phyloP scores from a whole-genome alignment of 148 eudicot genomes.

The Rhododendron williamsianum region DNA sequence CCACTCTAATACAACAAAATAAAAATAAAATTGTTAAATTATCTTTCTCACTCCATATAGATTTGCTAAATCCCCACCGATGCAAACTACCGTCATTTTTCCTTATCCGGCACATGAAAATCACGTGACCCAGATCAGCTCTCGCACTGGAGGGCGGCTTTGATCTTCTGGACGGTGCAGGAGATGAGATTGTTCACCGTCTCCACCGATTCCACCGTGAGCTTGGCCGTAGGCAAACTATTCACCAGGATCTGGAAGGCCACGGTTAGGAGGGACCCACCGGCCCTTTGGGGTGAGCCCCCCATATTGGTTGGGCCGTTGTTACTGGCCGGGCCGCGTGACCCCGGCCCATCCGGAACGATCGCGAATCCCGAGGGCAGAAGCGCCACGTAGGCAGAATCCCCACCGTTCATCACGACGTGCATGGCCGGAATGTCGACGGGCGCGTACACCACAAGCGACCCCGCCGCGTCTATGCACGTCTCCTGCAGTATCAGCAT shows the following conservation, averaged over 20 bases:
- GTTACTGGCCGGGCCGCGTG: slow-evolving; percentile 23
- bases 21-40: background rate
- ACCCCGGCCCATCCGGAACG: slow-evolving; percentile 57
- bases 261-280: slow-evolving; percentile 78
- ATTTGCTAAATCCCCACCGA: background rate
- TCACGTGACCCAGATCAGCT: slow-evolving; percentile 21
- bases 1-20: background rate
- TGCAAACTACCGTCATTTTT: background rate
- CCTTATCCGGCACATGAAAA: background rate
- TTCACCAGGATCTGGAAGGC: slow-evolving; percentile 90
- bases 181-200: slow-evolving; percentile 81
- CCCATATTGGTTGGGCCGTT: background rate
- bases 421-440: slow-evolving; percentile 96
- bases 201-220: slow-evolving; percentile 88
- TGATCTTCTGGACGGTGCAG: slow-evolving; percentile 89
- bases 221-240: slow-evolving; percentile 85
- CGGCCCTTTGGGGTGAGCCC: slow-evolving; percentile 19
- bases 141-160: slow-evolving; percentile 69
- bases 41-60: background rate
- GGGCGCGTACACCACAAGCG: slow-evolving; percentile 92
- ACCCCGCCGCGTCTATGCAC: slow-evolving; percentile 78
- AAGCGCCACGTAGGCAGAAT: slow-evolving; percentile 83
- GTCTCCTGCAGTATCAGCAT: slow-evolving; percentile 94
- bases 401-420: slow-evolving; percentile 95
- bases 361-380: slow-evolving; percentile 88